phyloP scores from a whole-genome alignment of 179 eudicot genomes.

The Carnegiea gigantea region DNA sequence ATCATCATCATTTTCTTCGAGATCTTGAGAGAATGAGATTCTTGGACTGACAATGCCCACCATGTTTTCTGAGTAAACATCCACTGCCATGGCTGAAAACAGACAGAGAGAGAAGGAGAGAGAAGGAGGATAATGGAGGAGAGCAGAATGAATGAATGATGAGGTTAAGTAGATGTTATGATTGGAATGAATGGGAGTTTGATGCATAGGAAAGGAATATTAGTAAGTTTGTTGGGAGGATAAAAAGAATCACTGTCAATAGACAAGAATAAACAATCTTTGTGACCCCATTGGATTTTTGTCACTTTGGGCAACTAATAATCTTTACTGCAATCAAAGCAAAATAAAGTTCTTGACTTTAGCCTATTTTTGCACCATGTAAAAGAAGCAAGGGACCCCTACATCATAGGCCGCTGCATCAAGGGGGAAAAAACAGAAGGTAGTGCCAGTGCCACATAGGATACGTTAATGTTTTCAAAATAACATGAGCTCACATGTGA shows the following conservation, averaged over 20 bases:
- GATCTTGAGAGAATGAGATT: constrained; percentile 73
- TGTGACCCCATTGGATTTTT: not conserved
- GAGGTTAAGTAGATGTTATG: constrained; percentile 21
- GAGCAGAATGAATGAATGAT: constrained; percentile 8
- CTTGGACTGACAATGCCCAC: constrained; percentile 60
- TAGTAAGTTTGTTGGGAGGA: constrained; percentile 12
- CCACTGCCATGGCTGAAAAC: constrained; percentile 57
- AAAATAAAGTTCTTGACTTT: constrained; percentile 2
- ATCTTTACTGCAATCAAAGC: constrained; percentile 3
- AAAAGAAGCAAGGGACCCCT: not conserved
- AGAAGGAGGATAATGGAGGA: not conserved
- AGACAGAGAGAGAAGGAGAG: not conserved
- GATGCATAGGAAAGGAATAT: constrained; percentile 27
- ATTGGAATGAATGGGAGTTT: constrained; percentile 18
- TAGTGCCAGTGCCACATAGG: no score
- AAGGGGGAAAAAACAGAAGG: no score
- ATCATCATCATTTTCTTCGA: constrained; percentile 33
- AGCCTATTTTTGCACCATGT: not conserved
- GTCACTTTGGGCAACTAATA: not conserved
- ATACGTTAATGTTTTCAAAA: no score
- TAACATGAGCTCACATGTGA: no score
- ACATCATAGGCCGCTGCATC: not conserved
- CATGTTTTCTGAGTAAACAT: constrained; percentile 53
- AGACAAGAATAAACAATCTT: not conserved
- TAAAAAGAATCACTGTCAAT: constrained; percentile 17